Conservation (phyloP, 2,329 filamentous ascomycete species). For the Claviceps cyperi region DNA sequence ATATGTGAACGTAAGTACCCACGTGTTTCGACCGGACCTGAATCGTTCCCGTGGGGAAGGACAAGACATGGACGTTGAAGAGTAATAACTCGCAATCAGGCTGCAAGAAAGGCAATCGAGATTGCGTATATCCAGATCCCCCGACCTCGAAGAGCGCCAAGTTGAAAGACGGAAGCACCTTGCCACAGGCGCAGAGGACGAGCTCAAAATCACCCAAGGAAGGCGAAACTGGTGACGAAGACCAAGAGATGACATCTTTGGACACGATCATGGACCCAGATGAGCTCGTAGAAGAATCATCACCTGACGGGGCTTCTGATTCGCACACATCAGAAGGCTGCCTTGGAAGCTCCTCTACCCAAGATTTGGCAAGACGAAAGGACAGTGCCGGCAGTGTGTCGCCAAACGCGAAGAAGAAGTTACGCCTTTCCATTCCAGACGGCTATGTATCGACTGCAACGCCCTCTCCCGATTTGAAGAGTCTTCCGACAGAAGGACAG, state of each 20-base stretch:
- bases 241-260: constrained; percentile 26
- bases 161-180: constrained; percentile 22
- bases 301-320: constrained; percentile 7
- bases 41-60: not conserved
- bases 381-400: constrained; percentile 40
- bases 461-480: constrained; percentile 13
- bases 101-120: constrained; percentile 80
- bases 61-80: not conserved
- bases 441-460: constrained; percentile 17
- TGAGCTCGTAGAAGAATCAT: constrained; percentile 24
- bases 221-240: constrained; percentile 30
- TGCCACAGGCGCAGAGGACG: constrained; percentile 26
- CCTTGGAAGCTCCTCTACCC: constrained; percentile 24
- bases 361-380: constrained; percentile 20
- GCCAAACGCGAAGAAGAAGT: constrained; percentile 35
- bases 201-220: constrained; percentile 42
- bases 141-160: constrained; percentile 28
- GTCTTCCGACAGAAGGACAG: constrained; percentile 11
- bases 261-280: constrained; percentile 42
- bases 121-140: constrained; percentile 78
- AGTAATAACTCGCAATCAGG: constrained; percentile 31
- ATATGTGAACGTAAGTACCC: constrained; percentile 59
- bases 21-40: not conserved
- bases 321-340: constrained; percentile 12
- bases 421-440: constrained; percentile 34